phyloP scores from a whole-genome alignment of 306 rosid species.

The Prunus mume region DNA sequence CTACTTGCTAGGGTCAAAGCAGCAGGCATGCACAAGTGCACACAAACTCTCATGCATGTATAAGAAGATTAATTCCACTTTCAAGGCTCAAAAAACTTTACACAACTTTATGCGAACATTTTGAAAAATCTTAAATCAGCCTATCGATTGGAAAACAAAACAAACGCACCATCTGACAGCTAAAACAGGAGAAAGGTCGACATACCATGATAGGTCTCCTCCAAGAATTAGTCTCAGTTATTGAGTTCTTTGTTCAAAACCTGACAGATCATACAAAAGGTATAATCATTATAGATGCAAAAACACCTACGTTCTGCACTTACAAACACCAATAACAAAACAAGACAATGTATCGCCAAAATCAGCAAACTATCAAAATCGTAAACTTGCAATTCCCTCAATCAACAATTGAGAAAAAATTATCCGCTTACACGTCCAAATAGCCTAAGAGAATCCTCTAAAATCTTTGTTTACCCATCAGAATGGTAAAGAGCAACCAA shows the following conservation, averaged over 20 bases:
- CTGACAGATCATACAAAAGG: conserved; percentile 7
- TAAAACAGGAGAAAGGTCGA: neutral
- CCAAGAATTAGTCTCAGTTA: conserved; percentile 11
- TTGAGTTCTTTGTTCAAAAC: conserved; percentile 9
- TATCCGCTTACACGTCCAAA: neutral
- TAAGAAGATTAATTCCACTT: neutral
- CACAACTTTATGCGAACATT: no score
- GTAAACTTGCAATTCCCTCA: neutral
- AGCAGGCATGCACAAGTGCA: neutral
- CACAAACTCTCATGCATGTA: neutral
- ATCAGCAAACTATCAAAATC: neutral
- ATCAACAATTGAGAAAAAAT: neutral
- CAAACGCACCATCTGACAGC: neutral
- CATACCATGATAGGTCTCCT: conserved; percentile 25
- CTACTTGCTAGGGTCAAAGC: neutral
- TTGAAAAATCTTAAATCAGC: neutral
- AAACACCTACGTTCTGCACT: neutral
- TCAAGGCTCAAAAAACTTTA: neutral
- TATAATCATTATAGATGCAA: neutral
- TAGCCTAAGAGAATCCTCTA: neutral
- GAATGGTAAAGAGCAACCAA: conserved; percentile 3
- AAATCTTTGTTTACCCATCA: conserved; percentile 8
- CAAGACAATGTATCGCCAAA: neutral
- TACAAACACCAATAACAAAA: neutral
- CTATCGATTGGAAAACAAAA: neutral